These are phyloP conservation scores for Obelidium mucronatum DNA, from an alignment of 192 early-diverging fungal genomes.

Conservation along the genomic window DNA sequence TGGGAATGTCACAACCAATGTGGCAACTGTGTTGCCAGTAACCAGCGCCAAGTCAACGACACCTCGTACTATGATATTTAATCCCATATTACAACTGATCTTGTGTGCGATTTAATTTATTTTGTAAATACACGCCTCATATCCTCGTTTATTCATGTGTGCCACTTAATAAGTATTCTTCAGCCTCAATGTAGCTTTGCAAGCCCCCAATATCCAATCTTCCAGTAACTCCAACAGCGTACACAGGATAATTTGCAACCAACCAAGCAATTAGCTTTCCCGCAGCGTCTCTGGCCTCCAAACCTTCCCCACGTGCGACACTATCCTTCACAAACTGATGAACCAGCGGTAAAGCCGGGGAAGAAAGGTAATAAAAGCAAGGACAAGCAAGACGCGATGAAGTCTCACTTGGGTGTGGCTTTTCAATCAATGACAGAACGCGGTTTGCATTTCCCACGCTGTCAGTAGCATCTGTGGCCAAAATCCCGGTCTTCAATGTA, in stretches of 20 bases:
- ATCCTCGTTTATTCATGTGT: neutral
- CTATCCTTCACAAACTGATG: conserved; percentile 55
- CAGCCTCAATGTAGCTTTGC: conserved; percentile 59
- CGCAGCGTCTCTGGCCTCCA: conserved; percentile 62
- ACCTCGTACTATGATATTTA: neutral
- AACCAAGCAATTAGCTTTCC: conserved; percentile 62
- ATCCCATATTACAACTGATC: neutral
- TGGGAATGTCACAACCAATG: no score
- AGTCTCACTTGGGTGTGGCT: conserved; percentile 56
- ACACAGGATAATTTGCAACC: conserved; percentile 43
- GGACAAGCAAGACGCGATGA: conserved; percentile 60
- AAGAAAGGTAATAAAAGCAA: conserved; percentile 64
- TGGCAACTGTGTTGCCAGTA: no score
- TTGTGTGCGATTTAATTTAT: neutral
- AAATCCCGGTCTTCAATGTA: conserved; percentile 61
- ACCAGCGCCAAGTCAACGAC: neutral
- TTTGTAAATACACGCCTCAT: neutral
- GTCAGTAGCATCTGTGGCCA: conserved; percentile 44
- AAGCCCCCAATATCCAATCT: conserved; percentile 73
- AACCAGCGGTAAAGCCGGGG: conserved; percentile 37
- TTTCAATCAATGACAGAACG: conserved; percentile 61
- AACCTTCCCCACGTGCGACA: conserved; percentile 17
- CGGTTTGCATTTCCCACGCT: neutral
- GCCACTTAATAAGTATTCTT: conserved; percentile 32
- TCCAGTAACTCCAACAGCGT: conserved; percentile 53